These are phyloP conservation scores for Lactarius quietus DNA, from an alignment of 768 basidiomycete genomes.

Conservation along the genomic window DNA sequence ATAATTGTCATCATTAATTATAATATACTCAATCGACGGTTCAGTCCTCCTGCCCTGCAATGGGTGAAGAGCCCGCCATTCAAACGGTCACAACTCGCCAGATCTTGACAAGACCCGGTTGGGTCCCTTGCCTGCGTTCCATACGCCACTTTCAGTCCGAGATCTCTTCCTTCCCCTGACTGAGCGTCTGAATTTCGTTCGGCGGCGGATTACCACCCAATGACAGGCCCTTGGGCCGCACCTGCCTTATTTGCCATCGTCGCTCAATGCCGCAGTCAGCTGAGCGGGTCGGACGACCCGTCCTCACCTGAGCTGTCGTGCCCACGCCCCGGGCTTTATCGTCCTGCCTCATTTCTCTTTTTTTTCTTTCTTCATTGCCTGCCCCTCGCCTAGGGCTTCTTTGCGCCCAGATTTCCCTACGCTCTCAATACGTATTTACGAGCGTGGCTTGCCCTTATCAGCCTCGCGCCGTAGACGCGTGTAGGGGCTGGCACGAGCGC, in stretches of 20 bases:
- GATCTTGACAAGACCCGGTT: constrained; percentile 18
- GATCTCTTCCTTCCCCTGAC: constrained; percentile 8
- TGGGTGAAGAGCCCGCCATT: not conserved
- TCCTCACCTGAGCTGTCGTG: constrained; percentile 21
- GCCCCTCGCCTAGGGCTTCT: constrained; percentile 14
- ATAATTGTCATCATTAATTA: constrained; percentile 13
- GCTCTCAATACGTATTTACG: constrained; percentile 20
- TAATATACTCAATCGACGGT: not conserved
- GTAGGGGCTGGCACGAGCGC: constrained; percentile 7
- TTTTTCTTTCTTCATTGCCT: constrained; percentile 9
- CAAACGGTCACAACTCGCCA: constrained; percentile 10
- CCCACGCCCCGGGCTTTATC: constrained; percentile 10
- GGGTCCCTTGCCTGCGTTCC: constrained; percentile 4
- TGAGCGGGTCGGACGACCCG: constrained; percentile 12
- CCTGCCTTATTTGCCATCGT: constrained; percentile 8
- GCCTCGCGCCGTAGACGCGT: constrained; percentile 17
- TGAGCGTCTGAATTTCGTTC: constrained; percentile 19
- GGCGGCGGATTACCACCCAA: constrained; percentile 19
- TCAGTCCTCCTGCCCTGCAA: constrained; percentile 2
- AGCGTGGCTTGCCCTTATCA: constrained; percentile 16
- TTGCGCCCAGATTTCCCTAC: constrained; percentile 18
- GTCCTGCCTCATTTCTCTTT: constrained; percentile 16
- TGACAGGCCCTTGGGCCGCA: not conserved
- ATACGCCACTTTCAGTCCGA: constrained; percentile 23
- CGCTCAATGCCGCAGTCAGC: constrained; percentile 22